These are phyloP conservation scores for Claviceps digitariae DNA, from an alignment of 2,329 filamentous ascomycete genomes.

Conservation along the genomic window DNA sequence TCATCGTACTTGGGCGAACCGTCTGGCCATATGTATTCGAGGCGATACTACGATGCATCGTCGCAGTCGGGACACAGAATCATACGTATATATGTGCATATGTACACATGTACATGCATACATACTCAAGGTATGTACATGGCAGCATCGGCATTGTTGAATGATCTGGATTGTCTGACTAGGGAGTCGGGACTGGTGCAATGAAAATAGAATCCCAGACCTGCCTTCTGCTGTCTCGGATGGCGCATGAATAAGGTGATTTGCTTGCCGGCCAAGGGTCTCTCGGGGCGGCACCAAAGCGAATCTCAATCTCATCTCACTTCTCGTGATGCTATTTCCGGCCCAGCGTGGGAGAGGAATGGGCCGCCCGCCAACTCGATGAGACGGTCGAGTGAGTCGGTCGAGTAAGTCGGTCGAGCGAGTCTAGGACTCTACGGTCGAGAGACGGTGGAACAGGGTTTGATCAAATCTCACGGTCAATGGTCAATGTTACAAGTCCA, in stretches of 20 bases:
- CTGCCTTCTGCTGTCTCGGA: background rate
- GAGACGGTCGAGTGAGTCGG: no score
- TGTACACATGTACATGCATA: no score
- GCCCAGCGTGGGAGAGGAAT: background rate
- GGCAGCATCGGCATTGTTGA: background rate
- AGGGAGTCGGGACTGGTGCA: background rate
- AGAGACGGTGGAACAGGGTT: background rate
- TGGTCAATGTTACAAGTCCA: background rate
- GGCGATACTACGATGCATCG: background rate
- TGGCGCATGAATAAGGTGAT: background rate
- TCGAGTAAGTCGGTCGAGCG: no score
- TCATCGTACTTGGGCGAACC: background rate
- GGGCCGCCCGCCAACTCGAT: background rate
- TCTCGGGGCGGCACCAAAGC: background rate
- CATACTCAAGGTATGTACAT: no score
- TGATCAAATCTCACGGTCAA: background rate
- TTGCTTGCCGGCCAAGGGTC: no score
- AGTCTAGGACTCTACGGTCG: no score
- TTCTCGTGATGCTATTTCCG: slow-evolving; percentile 1
- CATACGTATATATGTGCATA: no score
- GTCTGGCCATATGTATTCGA: background rate
- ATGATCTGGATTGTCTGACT: background rate
- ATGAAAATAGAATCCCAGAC: background rate
- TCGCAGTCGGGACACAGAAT: background rate
- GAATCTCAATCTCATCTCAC: background rate